A percentile compares a stretch with the other conserved stretches of the same genome.
These are phyloP conservation scores for Selaginella tamariscina DNA, from an alignment of 75 land plant genomes.

Conservation along the genomic window DNA sequence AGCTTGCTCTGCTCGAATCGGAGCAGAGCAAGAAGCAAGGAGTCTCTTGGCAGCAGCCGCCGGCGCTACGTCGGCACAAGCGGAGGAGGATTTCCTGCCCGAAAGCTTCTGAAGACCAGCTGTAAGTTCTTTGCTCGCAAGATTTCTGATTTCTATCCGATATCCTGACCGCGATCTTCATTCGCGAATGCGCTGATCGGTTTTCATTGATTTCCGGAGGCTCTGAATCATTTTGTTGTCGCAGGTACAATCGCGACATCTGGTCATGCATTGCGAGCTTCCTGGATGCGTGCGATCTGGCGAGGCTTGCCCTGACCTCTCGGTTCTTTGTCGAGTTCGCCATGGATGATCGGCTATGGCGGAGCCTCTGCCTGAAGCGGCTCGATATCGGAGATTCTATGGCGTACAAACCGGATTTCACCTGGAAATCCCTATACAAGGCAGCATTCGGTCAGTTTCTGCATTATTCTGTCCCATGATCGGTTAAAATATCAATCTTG, in stretches of 20 bases:
- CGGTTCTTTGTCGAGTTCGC: slow-evolving; percentile 40
- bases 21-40: no score
- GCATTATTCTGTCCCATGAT: neutral
- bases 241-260: slow-evolving; percentile 57
- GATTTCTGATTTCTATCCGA: no score
- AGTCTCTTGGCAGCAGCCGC: no score
- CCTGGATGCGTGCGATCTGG: slow-evolving; percentile 47
- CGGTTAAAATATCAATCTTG: neutral
- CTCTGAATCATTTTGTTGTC: slow-evolving; percentile 2
- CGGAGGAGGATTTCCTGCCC: no score
- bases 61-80: no score
- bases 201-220: neutral
- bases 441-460: slow-evolving; percentile 53
- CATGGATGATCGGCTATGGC: slow-evolving; percentile 66
- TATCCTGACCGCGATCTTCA: no score
- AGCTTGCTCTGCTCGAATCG: neutral
- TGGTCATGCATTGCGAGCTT: slow-evolving; percentile 69
- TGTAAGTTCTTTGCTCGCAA: no score
- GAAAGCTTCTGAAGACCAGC: no score
- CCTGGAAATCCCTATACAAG: slow-evolving; percentile 55
- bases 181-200: no score
- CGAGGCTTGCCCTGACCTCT: slow-evolving; percentile 38
- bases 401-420: slow-evolving; percentile 23
- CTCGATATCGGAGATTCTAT: slow-evolving; percentile 35
- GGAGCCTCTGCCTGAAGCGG: slow-evolving; percentile 51